These are phyloP conservation scores for Paramecium octaurelia DNA, from an alignment of 73 alveolate genomes.

Conservation along the genomic window DNA sequence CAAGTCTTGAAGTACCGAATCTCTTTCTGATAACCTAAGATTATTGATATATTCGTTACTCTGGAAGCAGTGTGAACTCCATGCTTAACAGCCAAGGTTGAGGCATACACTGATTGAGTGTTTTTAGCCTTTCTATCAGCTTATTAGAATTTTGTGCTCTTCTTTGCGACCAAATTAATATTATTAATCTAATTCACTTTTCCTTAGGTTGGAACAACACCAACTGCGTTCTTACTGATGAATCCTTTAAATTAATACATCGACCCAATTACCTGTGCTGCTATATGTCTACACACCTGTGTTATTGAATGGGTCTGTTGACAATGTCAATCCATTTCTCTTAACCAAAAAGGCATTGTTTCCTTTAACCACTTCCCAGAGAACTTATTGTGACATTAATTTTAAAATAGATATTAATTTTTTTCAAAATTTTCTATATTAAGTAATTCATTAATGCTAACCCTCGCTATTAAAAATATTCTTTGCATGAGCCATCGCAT, in stretches of 20 bases:
- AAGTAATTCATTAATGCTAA: background rate
- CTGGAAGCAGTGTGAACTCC: slow-evolving; percentile 52
- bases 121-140: background rate
- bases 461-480: background rate
- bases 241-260: background rate
- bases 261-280: background rate
- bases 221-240: background rate
- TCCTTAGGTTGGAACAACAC: background rate
- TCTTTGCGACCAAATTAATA: background rate
- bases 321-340: slow-evolving; percentile 25
- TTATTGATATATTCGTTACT: background rate
- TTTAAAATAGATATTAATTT: slow-evolving; percentile 25
- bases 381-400: slow-evolving; percentile 49
- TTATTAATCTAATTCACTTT: background rate
- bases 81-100: background rate
- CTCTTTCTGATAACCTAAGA: slow-evolving; percentile 28
- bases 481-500: slow-evolving; percentile 24
- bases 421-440: background rate
- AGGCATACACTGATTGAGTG: slow-evolving; percentile 29
- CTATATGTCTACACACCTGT: slow-evolving; percentile 46
- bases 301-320: slow-evolving; percentile 49
- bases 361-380: slow-evolving; percentile 43
- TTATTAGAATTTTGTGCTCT: slow-evolving; percentile 46
- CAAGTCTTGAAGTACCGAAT: slow-evolving; percentile 4
- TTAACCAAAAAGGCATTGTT: slow-evolving; percentile 40